Conservation (phyloP, 805 yeast genomes). For the Sugiyamaella floridensis region DNA sequence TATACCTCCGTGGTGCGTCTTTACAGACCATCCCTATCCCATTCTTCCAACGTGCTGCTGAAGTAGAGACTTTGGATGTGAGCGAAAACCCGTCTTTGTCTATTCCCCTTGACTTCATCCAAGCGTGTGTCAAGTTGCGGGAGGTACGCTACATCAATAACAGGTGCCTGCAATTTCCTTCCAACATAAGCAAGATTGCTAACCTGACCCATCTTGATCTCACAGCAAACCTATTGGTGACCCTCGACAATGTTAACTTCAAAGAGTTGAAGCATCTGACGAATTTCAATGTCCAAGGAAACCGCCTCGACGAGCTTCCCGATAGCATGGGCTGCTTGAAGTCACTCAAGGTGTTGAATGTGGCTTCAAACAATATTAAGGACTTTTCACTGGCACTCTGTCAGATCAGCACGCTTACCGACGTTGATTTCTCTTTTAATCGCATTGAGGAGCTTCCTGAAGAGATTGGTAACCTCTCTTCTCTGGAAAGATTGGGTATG, state of each 20-base stretch:
- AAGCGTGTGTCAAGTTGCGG: constrained; percentile 63
- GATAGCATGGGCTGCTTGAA: constrained; percentile 49
- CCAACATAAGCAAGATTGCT: constrained; percentile 61
- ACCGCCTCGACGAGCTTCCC: constrained; percentile 61
- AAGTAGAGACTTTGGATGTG: constrained; percentile 73
- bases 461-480: constrained; percentile 49
- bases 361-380: constrained; percentile 68
- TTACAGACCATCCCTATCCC: constrained; percentile 80
- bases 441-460: constrained; percentile 55
- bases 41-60: constrained; percentile 71
- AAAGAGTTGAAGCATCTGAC: constrained; percentile 47
- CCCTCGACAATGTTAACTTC: constrained; percentile 46
- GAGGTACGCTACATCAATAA: constrained; percentile 63
- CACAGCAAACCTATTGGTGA: constrained; percentile 62
- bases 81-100: constrained; percentile 81
- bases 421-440: constrained; percentile 79
- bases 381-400: constrained; percentile 54
- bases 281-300: constrained; percentile 63
- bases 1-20: constrained; percentile 64
- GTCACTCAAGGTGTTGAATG: constrained; percentile 51
- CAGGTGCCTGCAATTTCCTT: constrained; percentile 69
- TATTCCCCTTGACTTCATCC: constrained; percentile 79
- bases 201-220: constrained; percentile 61
- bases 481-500: constrained; percentile 61
- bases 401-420: constrained; percentile 49